phyloP scores from a whole-genome alignment of 352 stramenopile species.

The Lagenidium sp. region DNA sequence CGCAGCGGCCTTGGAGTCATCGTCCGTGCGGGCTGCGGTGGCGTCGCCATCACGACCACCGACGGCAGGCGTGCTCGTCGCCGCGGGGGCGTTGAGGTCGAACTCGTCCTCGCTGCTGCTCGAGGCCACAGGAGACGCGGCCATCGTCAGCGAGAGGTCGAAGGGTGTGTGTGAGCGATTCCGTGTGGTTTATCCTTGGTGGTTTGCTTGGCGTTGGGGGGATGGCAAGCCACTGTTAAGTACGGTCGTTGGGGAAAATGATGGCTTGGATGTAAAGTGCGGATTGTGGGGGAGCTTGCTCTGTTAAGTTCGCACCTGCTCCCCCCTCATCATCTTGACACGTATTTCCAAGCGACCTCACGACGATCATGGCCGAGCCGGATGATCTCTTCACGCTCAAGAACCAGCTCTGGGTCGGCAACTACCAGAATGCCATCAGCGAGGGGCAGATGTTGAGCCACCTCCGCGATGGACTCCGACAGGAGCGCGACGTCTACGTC shows the following conservation, averaged over 20 bases:
- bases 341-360: too few species aligned
- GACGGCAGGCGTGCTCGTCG: slow-evolving; percentile 14
- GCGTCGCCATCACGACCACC: neutral
- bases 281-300: too few species aligned
- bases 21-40: slow-evolving; percentile 4
- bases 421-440: slow-evolving; percentile 93
- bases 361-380: slow-evolving; percentile 92
- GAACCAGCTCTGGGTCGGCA: slow-evolving; percentile 96
- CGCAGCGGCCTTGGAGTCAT: slow-evolving; percentile 3
- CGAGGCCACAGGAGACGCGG: slow-evolving; percentile 60
- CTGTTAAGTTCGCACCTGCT: too few species aligned
- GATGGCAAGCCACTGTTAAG: too few species aligned
- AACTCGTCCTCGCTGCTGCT: slow-evolving; percentile 77
- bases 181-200: too few species aligned
- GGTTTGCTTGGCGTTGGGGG: too few species aligned
- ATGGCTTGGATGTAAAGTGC: too few species aligned
- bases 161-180: too few species aligned
- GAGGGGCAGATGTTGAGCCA: slow-evolving; percentile 86
- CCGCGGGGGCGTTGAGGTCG: slow-evolving; percentile 32
- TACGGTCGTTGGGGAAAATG: too few species aligned
- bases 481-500: slow-evolving; percentile 93
- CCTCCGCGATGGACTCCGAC: slow-evolving; percentile 76
- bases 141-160: too few species aligned
- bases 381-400: slow-evolving; percentile 98
- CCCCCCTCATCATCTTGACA: too few species aligned